phyloP scores from a whole-genome alignment of 1,139 yeast genomes.

The Protomyces lactucae-debilis region DNA sequence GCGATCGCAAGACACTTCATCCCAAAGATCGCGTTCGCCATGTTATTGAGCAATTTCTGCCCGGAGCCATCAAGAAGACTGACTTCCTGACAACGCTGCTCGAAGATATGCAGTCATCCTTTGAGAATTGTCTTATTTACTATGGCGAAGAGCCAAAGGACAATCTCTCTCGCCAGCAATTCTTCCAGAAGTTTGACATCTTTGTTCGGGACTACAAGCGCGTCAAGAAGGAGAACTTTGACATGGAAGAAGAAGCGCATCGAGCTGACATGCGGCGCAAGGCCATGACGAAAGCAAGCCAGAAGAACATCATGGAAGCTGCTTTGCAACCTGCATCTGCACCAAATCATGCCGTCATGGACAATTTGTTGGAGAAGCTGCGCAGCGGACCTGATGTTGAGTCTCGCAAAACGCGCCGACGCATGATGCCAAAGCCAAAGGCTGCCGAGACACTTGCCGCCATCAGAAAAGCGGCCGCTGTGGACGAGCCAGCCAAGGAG shows the following conservation, averaged over 20 bases:
- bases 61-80: slow-evolving; percentile 59
- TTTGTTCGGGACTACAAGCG: slow-evolving; percentile 71
- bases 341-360: slow-evolving; percentile 52
- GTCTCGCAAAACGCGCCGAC: slow-evolving; percentile 20
- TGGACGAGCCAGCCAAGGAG: slow-evolving; percentile 1
- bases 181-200: slow-evolving; percentile 66
- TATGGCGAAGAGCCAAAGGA: slow-evolving; percentile 79
- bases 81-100: slow-evolving; percentile 54
- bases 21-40: slow-evolving; percentile 67
- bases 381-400: slow-evolving; percentile 63
- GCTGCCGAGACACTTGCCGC: slow-evolving; percentile 12
- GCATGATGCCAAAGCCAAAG: slow-evolving; percentile 10
- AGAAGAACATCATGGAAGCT: slow-evolving; percentile 33
- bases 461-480: background rate
- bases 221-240: slow-evolving; percentile 69
- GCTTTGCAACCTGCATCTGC: slow-evolving; percentile 37
- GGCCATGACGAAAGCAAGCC: slow-evolving; percentile 39
- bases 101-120: slow-evolving; percentile 51
- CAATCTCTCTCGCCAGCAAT: slow-evolving; percentile 55
- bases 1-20: slow-evolving; percentile 62
- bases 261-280: slow-evolving; percentile 63
- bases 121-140: slow-evolving; percentile 61
- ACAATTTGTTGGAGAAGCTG: slow-evolving; percentile 62
- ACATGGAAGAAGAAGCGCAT: slow-evolving; percentile 64
- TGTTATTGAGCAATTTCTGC: slow-evolving; percentile 51